Evolutionary conservation across 164 flowering plant genomes (phyloP), one percentile per base, ranked within the genome.

Genomic region (Brasenia schreberi): DNA sequence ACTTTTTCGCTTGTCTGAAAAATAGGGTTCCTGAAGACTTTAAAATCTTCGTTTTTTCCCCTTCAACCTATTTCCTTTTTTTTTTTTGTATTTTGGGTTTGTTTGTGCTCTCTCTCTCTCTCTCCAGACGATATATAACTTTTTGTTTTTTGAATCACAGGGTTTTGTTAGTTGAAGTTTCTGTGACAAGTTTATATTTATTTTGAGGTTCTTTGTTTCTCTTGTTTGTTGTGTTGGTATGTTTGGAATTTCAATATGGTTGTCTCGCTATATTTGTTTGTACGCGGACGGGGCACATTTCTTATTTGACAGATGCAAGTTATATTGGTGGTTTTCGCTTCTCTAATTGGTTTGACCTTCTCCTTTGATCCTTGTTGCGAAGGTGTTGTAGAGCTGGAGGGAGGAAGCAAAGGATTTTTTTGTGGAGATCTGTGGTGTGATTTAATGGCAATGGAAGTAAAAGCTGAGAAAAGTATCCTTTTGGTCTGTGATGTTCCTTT

Each of bases 401-500:
- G 69, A 62, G 63, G 65, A 62, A 63, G 63, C 23, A 45, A 43
- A 67, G 80, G 80, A 19, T 77, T 74, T 65, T 77, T 59, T 56
- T 71, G 73, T 43, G 77, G 75, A 53, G 80, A 75, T 42, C 72
- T 79, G 39, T 79, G 81, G 81, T 81, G 82, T 70, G 77, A 77
- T 71, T 68, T 70, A 42, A 71, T 77, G 77, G 76, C 79, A 2
- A 44, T 76, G 4, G 70, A 77, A 59, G 19, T 65, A 12, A 71
- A 73, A n/a, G 42, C 62, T 18, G 72, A 71, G 59, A 73, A 75
- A 23, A 75, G 82, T 81, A 79, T 75, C 79, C 80, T 81, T 73
- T 49, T 2, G 39, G 39, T 33, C 39, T 33, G 39, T 33, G 39
- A 3, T 33, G 39, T 33, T 33, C 39, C 39, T 33, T 33, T 33